These are phyloP conservation scores for Nephelium lappaceum DNA, from an alignment of 345 rosid species.

Conservation along the genomic window DNA sequence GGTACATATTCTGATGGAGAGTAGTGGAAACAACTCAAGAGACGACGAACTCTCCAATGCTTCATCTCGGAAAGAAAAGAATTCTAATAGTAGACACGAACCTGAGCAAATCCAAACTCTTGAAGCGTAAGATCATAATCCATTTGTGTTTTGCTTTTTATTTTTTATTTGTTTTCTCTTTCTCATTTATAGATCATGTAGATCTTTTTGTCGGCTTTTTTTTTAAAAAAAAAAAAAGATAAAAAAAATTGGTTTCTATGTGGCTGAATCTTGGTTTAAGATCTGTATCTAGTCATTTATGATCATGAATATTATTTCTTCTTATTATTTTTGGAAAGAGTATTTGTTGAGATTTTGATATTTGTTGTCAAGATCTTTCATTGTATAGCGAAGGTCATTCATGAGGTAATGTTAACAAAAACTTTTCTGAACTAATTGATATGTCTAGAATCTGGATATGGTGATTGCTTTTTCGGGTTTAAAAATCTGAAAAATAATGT, in stretches of 20 bases:
- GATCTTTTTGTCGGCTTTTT: background rate
- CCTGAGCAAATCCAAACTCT: conserved; percentile 49
- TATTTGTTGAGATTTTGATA: background rate
- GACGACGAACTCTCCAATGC: conserved; percentile 31
- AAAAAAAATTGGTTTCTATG: no score
- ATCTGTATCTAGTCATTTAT: background rate
- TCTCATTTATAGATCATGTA: background rate
- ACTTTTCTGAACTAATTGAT: no score
- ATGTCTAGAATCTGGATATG: no score
- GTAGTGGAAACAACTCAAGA: conserved; percentile 30
- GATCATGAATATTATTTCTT: background rate
- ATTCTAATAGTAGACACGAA: conserved; percentile 50
- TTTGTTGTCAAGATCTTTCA: background rate
- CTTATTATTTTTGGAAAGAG: background rate
- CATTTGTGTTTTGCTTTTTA: background rate
- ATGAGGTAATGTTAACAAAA: no score
- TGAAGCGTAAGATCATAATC: conserved; percentile 45
- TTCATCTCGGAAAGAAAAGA: conserved; percentile 27
- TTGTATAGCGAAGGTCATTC: no score
- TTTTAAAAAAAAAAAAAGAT: no score
- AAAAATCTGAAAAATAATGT: no score
- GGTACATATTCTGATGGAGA: background rate
- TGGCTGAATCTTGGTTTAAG: no score
- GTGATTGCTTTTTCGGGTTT: no score
- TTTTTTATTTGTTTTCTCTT: background rate